A percentile compares a stretch with the other conserved stretches of the same genome.
phyloP scores from a whole-genome alignment of 2,329 filamentous ascomycete species.

The Aspergillus hiratsukae region DNA sequence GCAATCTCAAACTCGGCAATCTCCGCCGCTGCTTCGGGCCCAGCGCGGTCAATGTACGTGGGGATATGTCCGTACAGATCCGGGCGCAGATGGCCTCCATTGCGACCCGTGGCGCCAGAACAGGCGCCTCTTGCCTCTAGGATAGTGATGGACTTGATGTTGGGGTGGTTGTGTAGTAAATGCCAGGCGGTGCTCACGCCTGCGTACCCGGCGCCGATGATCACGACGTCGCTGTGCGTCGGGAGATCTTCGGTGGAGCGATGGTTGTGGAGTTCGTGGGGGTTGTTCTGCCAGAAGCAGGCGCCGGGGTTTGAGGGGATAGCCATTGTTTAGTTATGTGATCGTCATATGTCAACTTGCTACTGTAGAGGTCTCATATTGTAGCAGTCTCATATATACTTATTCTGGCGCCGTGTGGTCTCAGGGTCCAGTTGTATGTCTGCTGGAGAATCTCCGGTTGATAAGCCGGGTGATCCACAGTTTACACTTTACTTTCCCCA shows the following conservation, averaged over 20 bases:
- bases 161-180: conserved; percentile 22
- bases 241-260: conserved; percentile 31
- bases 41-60: conserved; percentile 28
- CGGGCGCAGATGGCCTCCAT: conserved; percentile 43
- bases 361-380: not conserved
- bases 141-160: conserved; percentile 26
- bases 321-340: not conserved
- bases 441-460: not conserved
- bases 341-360: not conserved
- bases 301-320: conserved; percentile 4
- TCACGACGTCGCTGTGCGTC: conserved; percentile 36
- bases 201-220: conserved; percentile 46
- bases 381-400: not conserved
- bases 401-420: no score
- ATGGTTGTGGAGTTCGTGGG: conserved; percentile 37
- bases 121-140: conserved; percentile 38
- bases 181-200: conserved; percentile 43
- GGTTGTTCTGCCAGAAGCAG: conserved; percentile 41
- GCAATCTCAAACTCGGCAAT: conserved; percentile 38
- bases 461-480: not conserved
- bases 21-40: conserved; percentile 32
- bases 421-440: no score
- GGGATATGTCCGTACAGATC: conserved; percentile 38
- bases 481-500: not conserved
- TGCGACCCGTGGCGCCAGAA: conserved; percentile 41